These are phyloP conservation scores for Gastrolobium villosum DNA, from an alignment of 306 rosid genomes.

Conservation along the genomic window DNA sequence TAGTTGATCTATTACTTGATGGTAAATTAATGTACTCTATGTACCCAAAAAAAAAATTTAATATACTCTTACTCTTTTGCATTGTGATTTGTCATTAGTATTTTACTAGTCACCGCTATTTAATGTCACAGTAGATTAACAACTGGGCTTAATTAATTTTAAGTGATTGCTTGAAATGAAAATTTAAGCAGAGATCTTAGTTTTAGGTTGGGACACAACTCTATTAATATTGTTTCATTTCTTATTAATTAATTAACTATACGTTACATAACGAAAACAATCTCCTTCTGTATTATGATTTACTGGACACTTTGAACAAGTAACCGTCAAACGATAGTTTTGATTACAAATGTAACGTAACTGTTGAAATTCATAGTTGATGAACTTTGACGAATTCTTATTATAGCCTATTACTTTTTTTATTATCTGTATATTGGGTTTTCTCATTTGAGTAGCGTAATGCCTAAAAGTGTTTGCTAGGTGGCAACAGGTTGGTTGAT, in stretches of 20 bases:
- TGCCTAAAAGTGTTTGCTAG: constrained; percentile 35
- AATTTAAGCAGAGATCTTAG: background rate
- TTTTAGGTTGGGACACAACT: constrained; percentile 16
- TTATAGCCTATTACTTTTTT: background rate
- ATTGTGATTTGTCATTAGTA: background rate
- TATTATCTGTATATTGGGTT: background rate
- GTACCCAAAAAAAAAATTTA: no score
- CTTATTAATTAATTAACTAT: constrained; percentile 4
- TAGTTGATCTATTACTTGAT: no score
- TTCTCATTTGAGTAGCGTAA: constrained; percentile 4
- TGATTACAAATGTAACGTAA: background rate
- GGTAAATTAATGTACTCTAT: no score
- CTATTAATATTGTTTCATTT: constrained; percentile 1
- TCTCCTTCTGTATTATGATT: background rate
- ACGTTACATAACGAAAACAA: background rate
- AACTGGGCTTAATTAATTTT: constrained; percentile 1
- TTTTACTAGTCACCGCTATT: background rate
- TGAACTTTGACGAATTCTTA: constrained; percentile 29
- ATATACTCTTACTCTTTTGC: background rate
- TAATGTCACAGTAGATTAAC: background rate
- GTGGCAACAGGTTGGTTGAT: constrained; percentile 50
- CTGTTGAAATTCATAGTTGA: background rate
- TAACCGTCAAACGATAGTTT: constrained; percentile 3
- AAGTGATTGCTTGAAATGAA: background rate
- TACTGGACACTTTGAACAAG: background rate